A percentile compares a stretch with the other conserved stretches of the same genome.
Evolutionary conservation across 768 basidiomycete genomes (phyloP).

Genomic region (Termitomyces sp.): DNA sequence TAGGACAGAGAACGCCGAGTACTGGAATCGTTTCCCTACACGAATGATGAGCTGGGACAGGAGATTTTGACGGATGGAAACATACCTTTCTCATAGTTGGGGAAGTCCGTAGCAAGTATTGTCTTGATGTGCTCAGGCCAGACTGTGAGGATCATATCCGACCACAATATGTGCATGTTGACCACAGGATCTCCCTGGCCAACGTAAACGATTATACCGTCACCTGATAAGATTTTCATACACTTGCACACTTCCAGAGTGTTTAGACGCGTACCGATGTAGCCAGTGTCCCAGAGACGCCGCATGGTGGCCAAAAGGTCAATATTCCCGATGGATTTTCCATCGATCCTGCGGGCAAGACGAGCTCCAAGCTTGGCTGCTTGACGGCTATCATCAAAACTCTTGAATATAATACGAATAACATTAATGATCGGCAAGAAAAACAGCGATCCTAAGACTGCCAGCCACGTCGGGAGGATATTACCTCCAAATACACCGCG

Average conservation of each 20-base stretch:
- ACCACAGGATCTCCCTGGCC: constrained; percentile 35
- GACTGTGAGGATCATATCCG: constrained; percentile 40
- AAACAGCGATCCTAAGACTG: constrained; percentile 24
- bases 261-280: constrained; percentile 35
- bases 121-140: constrained; percentile 53
- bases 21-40: constrained; percentile 38
- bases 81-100: constrained; percentile 54
- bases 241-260: background rate
- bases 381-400: constrained; percentile 25
- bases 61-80: background rate
- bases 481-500: constrained; percentile 8
- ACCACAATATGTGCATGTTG: constrained; percentile 42
- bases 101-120: constrained; percentile 53
- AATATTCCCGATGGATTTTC: constrained; percentile 38
- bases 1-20: constrained; percentile 41
- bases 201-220: constrained; percentile 32
- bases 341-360: constrained; percentile 31
- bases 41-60: background rate
- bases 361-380: constrained; percentile 44
- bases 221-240: constrained; percentile 26
- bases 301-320: constrained; percentile 35
- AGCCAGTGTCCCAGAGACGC: constrained; percentile 36
- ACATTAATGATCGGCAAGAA: constrained; percentile 28
- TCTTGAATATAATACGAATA: constrained; percentile 23
- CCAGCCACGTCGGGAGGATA: constrained; percentile 32